Percentiles rank a stretch among this genome's conserved stretches.
Evolutionary conservation across 306 rosid species (phyloP).

Genomic region (Inga leiocalycina): DNA sequence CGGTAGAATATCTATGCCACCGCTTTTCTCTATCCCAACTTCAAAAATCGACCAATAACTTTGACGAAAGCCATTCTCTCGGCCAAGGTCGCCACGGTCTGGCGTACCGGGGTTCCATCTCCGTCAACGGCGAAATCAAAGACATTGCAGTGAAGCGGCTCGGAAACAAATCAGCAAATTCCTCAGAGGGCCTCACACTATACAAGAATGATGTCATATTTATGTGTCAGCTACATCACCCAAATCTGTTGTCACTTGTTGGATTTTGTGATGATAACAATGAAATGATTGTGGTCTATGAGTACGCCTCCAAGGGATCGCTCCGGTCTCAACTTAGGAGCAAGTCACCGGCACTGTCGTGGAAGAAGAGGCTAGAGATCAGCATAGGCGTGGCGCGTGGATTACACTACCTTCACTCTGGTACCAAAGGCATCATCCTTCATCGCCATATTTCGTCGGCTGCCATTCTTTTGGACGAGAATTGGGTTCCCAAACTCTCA

Average conservation of each 20-base stretch:
- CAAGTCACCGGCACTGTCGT: neutral
- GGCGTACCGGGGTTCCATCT: neutral
- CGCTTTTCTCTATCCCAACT: neutral
- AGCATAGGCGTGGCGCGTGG: slow-evolving; percentile 1
- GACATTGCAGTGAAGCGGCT: neutral
- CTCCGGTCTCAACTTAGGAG: neutral
- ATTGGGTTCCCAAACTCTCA: neutral
- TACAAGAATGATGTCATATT: neutral
- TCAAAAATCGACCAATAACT: neutral
- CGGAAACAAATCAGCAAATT: neutral
- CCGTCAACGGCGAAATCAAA: neutral
- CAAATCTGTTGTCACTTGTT: neutral
- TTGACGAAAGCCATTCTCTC: neutral
- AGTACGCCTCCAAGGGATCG: neutral
- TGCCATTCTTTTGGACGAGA: neutral
- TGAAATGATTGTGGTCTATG: slow-evolving; percentile 14
- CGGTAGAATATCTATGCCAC: neutral
- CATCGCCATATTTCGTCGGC: neutral
- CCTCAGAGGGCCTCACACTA: neutral
- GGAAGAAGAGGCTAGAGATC: slow-evolving; percentile 20
- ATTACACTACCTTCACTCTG: slow-evolving; percentile 39
- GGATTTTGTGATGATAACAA: neutral
- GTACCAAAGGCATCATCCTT: slow-evolving; percentile 29
- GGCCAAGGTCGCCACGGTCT: neutral
- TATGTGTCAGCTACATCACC: neutral